A percentile compares a stretch with the other conserved stretches of the same genome.
Conservation (phyloP, 306 rosid genomes). For the Calophaca sinica region DNA sequence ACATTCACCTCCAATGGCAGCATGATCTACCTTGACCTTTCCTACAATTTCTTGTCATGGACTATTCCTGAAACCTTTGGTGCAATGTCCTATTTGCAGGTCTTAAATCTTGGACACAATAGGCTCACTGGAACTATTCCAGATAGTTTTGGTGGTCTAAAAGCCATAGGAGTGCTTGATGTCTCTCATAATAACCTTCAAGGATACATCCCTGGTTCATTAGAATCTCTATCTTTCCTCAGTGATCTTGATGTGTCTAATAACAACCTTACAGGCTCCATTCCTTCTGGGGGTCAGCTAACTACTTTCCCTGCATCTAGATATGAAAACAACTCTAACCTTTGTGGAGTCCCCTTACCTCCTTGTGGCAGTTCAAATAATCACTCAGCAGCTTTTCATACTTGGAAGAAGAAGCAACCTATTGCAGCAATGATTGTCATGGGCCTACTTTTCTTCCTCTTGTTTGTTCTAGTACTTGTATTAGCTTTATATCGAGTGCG, state of each 20-base stretch:
- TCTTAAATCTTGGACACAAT: slow-evolving; percentile 80
- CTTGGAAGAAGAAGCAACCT: slow-evolving; percentile 55
- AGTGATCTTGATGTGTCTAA: slow-evolving; percentile 84
- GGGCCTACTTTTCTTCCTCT: slow-evolving; percentile 55
- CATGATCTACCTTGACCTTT: slow-evolving; percentile 75
- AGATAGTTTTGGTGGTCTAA: slow-evolving; percentile 67
- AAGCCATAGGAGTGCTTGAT: slow-evolving; percentile 70
- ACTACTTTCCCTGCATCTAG: slow-evolving; percentile 74
- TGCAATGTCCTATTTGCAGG: slow-evolving; percentile 61
- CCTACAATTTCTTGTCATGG: slow-evolving; percentile 73
- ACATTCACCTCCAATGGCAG: slow-evolving; percentile 64
- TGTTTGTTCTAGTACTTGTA: slow-evolving; percentile 50
- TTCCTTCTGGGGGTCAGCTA: slow-evolving; percentile 83
- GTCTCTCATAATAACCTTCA: slow-evolving; percentile 72
- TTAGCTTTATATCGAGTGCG: slow-evolving; percentile 56
- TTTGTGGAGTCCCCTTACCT: slow-evolving; percentile 71
- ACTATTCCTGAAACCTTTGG: slow-evolving; percentile 64
- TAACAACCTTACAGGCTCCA: slow-evolving; percentile 66
- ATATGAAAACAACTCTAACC: slow-evolving; percentile 73
- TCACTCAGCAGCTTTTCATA: slow-evolving; percentile 34
- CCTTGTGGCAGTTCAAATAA: slow-evolving; percentile 49
- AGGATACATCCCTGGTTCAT: slow-evolving; percentile 68
- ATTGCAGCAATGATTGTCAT: slow-evolving; percentile 50
- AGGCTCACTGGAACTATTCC: slow-evolving; percentile 66
- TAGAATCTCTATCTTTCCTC: slow-evolving; percentile 70